Evolutionary conservation across 352 stramenopile genomes (phyloP), one percentile per base, ranked within the genome.

Genomic region (Albugo laibachii): DNA sequence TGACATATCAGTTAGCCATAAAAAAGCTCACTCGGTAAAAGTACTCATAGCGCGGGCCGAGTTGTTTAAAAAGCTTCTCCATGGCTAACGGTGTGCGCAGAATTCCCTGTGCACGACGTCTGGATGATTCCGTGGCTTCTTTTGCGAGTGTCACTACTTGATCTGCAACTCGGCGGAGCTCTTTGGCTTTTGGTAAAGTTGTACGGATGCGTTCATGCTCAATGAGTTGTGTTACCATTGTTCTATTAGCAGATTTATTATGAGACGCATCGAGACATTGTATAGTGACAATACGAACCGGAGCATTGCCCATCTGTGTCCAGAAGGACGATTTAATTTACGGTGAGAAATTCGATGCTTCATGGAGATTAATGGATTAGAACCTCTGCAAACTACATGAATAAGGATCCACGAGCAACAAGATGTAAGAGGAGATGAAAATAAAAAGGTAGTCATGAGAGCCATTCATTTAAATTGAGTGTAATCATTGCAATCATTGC

Each of bases 191-290:
- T 35, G 92, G 83, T 15, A 96, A 65, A 43, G 94, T 98, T 50
- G 93, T 98, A 58, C 83, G 86, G 55, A 98, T 97, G 44, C 94
- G 84, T 61, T 98, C 94, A 62, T 98, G 91, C 56, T 97, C 92
- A 55, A 98, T 93, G 45, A 98, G 72, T 49, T 95, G 95, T 50
- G 91, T 97, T 43, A 97, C 83, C 77, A 97, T 95, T 37, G 95
- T 97, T 38, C 75, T 91, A 50, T 53, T 10, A 3, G 8, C 3
- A 19, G 20, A 43, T 43, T 10, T 24, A 43, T 19, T 3, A 43
- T 8, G 16, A 16, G n/a, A 40, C 5, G 10, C 31, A 51, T 54
- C 6, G 31, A 49, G 13, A 21, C 12, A 49, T 16, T 10, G 8
- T 31, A 8, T 31, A 8, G 31, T n/a, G n/a, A 27, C 11, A 53